Base-by-base conservation (phyloP, 2,329 filamentous ascomycete genomes). In the Colletotrichum sp. region DNA sequence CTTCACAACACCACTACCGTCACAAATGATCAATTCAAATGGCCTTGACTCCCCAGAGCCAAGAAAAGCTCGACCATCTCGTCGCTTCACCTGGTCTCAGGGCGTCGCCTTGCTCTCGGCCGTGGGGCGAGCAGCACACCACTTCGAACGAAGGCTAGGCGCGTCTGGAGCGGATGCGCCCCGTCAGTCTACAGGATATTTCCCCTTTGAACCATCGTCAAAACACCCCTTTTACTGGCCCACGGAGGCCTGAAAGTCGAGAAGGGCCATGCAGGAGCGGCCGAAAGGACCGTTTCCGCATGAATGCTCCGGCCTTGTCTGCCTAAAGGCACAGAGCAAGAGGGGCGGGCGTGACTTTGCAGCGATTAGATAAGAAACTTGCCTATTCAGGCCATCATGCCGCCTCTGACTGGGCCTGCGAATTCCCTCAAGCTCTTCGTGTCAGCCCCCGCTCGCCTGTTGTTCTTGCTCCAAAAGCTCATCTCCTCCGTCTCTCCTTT, bases 281-380 rank as follows among this genome's bases (percentile, higher is more conserved):
- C 28, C 27, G 16, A 30, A 61, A 61, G 28, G 28, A 61, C 28
- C 44, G 44, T 52, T 61, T 61, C 59, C 59, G 59, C 19, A 30
- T 13, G 19, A 61, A 30, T 22, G 25, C 65, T 39, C 63, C 32
- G n/a, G 27, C 30, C 52, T 39, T 32, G 36, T 63, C 61, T 67
- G 68, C 72, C 63, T 68, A 57, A 28, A 44, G 19, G n/a, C 16
- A 22, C 19, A n/a, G 25, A 39, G 8, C 19, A 36, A 59, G 44
- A 57, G 44, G 63, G 63, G 52, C 22, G 48, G 32, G 27, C 27
- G 63, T 72, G 36, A 13, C 16, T 19, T 25, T 32, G 22, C 19
- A 39, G 70, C 27, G 74, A 76, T 76, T 69, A 73, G 74, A 76
- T 76, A 76, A 76, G 65, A 25, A 60, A 76, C 44, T 65, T 76